A percentile compares a stretch with the other conserved stretches of the same genome.
phyloP scores from a whole-genome alignment of 805 yeast genomes.

The Middelhovenomyces tepae region DNA sequence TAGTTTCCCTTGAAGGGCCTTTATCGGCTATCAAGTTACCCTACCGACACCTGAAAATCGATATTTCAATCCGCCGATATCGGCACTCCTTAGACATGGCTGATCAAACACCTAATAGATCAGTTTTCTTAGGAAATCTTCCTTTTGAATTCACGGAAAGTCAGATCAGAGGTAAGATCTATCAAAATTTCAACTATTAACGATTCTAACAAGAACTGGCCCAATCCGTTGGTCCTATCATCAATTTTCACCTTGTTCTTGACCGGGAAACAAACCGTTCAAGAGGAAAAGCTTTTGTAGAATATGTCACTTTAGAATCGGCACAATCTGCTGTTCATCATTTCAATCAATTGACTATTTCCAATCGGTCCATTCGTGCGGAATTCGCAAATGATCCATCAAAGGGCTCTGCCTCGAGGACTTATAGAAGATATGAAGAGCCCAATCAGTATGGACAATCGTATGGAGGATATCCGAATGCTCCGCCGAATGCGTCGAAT shows the following conservation, averaged over 20 bases:
- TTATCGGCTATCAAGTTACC: no score
- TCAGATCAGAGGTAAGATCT: slow-evolving; percentile 14
- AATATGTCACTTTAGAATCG: slow-evolving; percentile 15
- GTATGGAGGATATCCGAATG: no score
- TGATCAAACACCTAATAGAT: slow-evolving; percentile 13
- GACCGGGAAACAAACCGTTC: slow-evolving; percentile 18
- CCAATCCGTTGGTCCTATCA: slow-evolving; percentile 20
- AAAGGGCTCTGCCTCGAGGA: no score
- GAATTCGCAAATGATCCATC: slow-evolving; percentile 19
- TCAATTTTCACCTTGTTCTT: slow-evolving; percentile 14
- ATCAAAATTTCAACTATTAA: no score
- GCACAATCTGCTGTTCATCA: slow-evolving; percentile 16
- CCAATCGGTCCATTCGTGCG: slow-evolving; percentile 17
- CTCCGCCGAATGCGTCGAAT: no score
- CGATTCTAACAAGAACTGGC: no score
- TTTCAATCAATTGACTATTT: slow-evolving; percentile 13
- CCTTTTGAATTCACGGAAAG: slow-evolving; percentile 19
- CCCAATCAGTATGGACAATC: no score
- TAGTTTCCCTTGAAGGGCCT: no score
- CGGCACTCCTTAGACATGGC: no score
- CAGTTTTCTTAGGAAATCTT: slow-evolving; percentile 19
- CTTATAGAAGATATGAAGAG: no score
- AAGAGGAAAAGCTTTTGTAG: slow-evolving; percentile 20
- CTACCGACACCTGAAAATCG: no score
- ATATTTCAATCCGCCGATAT: no score